Conservation (phyloP, 805 yeast species). For the Metschnikowia reukaufii region DNA sequence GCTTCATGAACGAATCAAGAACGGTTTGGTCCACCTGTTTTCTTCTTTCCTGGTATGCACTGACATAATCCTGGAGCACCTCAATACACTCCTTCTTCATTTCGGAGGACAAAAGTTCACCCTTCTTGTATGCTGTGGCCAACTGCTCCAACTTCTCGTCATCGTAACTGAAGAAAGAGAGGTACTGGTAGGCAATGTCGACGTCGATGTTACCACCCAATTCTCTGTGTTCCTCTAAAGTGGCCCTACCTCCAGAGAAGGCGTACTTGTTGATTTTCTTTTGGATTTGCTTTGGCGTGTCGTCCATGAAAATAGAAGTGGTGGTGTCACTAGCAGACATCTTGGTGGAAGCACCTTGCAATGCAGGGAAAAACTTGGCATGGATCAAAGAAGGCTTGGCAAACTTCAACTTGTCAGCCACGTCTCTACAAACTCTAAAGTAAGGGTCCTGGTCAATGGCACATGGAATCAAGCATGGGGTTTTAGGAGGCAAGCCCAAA, state of each 20-base stretch:
- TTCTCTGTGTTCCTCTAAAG: constrained; percentile 86
- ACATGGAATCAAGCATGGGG: constrained; percentile 97
- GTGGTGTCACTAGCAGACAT: constrained; percentile 95
- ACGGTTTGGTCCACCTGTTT: constrained; percentile 59
- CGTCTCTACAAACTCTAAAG: constrained; percentile 96
- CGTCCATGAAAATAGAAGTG: constrained; percentile 92
- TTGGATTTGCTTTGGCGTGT: constrained; percentile 85
- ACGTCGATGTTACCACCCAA: constrained; percentile 93
- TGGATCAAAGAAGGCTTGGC: constrained; percentile 91
- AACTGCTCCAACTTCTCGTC: constrained; percentile 70
- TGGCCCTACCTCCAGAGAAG: constrained; percentile 88
- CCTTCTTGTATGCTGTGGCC: constrained; percentile 66
- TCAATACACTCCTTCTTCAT: constrained; percentile 86
- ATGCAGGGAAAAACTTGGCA: constrained; percentile 95
- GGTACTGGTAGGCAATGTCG: constrained; percentile 92
- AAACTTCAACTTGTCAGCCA: constrained; percentile 87
- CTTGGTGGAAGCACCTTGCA: constrained; percentile 94
- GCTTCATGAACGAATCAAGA: constrained; percentile 73
- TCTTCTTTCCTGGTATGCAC: constrained; percentile 79
- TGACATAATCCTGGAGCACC: constrained; percentile 75
- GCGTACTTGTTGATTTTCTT: constrained; percentile 96
- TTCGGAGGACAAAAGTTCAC: constrained; percentile 88
- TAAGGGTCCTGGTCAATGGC: constrained; percentile 99
- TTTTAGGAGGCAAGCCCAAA: constrained; percentile 79
- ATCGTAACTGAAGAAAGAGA: constrained; percentile 86